phyloP scores from a whole-genome alignment of 192 early-diverging fungal species.

The Coemansia sp. region DNA sequence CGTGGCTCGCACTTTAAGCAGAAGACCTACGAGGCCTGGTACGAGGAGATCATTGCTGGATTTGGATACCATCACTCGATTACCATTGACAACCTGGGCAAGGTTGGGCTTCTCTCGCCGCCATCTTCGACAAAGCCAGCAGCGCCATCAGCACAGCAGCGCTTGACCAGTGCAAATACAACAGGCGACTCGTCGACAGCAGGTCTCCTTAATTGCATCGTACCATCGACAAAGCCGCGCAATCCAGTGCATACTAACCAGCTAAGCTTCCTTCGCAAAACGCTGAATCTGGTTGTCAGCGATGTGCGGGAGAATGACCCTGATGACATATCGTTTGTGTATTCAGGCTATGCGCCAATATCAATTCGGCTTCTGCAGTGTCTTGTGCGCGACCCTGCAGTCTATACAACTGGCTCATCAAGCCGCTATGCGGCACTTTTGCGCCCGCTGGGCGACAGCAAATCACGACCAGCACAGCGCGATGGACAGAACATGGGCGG shows the following conservation, averaged over 20 bases:
- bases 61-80: conserved; percentile 90
- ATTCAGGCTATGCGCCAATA: conserved; percentile 93
- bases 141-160: conserved; percentile 45
- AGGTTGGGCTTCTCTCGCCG: conserved; percentile 64
- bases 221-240: conserved; percentile 30
- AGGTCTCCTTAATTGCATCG: conserved; percentile 19
- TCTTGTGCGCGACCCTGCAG: conserved; percentile 56
- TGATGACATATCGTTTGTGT: conserved; percentile 88
- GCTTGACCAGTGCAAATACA: background rate
- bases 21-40: conserved; percentile 79
- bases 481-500: conserved; percentile 33
- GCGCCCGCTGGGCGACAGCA: conserved; percentile 42
- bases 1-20: conserved; percentile 76
- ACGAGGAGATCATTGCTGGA: conserved; percentile 82
- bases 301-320: conserved; percentile 84
- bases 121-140: conserved; percentile 34
- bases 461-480: conserved; percentile 14
- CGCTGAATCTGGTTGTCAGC: conserved; percentile 78
- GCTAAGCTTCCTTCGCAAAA: conserved; percentile 60
- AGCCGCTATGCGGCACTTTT: conserved; percentile 48
- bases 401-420: conserved; percentile 25
- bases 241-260: conserved; percentile 29
- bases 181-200: background rate
- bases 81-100: conserved; percentile 78
- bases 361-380: conserved; percentile 87